Base-by-base conservation (phyloP, 768 basidiomycete genomes). In the Leccinum subgranulosum region DNA sequence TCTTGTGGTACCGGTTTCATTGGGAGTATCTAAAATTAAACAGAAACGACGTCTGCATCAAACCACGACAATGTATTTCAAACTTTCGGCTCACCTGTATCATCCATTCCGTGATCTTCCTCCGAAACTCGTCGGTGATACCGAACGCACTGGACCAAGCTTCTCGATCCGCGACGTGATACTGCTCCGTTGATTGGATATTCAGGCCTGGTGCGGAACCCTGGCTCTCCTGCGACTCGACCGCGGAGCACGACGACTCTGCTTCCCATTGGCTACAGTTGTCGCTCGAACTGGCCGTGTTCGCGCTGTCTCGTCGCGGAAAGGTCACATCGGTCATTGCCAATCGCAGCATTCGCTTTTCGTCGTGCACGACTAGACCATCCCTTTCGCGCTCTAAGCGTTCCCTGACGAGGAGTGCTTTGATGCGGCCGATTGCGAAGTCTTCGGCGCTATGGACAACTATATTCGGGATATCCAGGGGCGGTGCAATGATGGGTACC, bases 401-500 rank as follows among this genome's bases (percentile, higher is more conserved):
- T 66, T 48, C 46, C 45, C 21, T 71, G 36, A 70, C 67, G 6
- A 83, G 60, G 21, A 81, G 74, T 2, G 74, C 62, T 4, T 56
- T 58, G 8, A 86, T 66, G 2, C 83, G 68, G 1, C 69, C 61
- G 57, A 83, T 79, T 1, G 84, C 81, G 14, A 68, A 55, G 28
- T 77, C 77, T 49, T 81, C 81, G 1, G 55, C 52, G 21, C 72
- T 76, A 17, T 25, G 49, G 15, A 70, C 36, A 0, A 23, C 1
- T 0, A 53, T 76, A 73, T 25, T 64, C 36, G 6, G 71, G 58
- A 25, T 69, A 64, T 8, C 73, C 66, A 63, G 51, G 0, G 84
- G 82, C 2, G 84, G 84, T 4, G 83, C 83, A 14, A 86, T 80
- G 54, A 84, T 76, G 0, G 84, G 84, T 0, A 84, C 77, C 0